phyloP scores from a whole-genome alignment of 2,329 filamentous ascomycete species.

The Exophiala phaeomuriformis region DNA sequence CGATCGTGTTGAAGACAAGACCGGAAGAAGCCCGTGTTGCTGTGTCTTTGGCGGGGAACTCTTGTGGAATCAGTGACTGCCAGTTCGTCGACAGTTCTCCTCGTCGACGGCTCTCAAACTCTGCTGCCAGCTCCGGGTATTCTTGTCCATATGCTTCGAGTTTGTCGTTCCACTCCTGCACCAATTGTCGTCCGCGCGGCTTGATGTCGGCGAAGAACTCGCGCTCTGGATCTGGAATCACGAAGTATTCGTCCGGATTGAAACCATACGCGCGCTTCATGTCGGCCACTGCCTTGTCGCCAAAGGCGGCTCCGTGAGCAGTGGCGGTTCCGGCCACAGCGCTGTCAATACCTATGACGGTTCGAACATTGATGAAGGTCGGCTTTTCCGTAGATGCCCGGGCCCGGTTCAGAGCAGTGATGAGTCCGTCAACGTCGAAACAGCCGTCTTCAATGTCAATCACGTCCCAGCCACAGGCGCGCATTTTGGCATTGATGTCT shows the following conservation, averaged over 20 bases:
- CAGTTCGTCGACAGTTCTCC: constrained; percentile 46
- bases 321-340: constrained; percentile 45
- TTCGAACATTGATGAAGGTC: constrained; percentile 51
- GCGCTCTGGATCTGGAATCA: constrained; percentile 42
- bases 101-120: constrained; percentile 44
- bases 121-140: constrained; percentile 43
- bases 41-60: constrained; percentile 45
- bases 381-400: constrained; percentile 34
- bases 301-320: constrained; percentile 54
- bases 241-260: constrained; percentile 44
- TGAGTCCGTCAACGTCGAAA: constrained; percentile 44
- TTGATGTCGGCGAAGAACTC: constrained; percentile 48
- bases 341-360: constrained; percentile 47
- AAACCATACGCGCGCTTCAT: constrained; percentile 49
- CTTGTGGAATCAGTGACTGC: constrained; percentile 44
- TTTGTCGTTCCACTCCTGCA: constrained; percentile 44
- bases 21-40: constrained; percentile 45
- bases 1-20: constrained; percentile 48
- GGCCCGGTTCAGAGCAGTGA: constrained; percentile 37
- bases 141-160: constrained; percentile 39
- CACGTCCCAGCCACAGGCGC: constrained; percentile 50
- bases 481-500: constrained; percentile 53
- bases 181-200: constrained; percentile 41
- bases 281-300: constrained; percentile 47
- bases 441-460: constrained; percentile 49